Percentiles rank a stretch among this genome's conserved stretches.
Evolutionary conservation across 306 rosid genomes (phyloP).

Genomic region (Cucurbita ficifolia): DNA sequence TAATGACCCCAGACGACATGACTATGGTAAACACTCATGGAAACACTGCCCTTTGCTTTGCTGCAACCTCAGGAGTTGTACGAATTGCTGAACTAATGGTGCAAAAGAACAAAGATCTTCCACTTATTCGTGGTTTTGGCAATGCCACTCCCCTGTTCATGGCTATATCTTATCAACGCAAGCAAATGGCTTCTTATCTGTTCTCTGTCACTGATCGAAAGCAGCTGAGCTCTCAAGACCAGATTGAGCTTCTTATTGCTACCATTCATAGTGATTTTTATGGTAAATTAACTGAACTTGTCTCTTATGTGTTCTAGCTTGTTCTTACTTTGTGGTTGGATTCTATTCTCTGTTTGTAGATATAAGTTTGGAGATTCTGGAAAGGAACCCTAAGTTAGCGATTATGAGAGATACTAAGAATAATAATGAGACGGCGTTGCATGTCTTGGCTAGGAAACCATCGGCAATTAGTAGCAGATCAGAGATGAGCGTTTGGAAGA

Average conservation of each 20-base stretch:
- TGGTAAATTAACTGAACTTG: neutral
- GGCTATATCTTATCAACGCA: neutral
- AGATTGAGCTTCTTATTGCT: neutral
- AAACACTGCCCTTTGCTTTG: conserved; percentile 12
- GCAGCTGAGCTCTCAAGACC: neutral
- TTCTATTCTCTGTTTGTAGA: neutral
- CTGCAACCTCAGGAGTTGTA: conserved; percentile 2
- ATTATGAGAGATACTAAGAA: neutral
- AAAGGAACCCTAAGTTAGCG: neutral
- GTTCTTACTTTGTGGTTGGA: neutral
- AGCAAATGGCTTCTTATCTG: neutral
- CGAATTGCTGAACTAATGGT: conserved; percentile 2
- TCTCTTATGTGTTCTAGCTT: neutral
- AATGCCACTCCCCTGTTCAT: neutral
- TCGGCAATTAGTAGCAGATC: neutral
- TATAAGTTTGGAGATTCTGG: neutral
- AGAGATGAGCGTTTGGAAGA: conserved; percentile 4
- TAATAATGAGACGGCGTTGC: conserved; percentile 4
- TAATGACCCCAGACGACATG: neutral
- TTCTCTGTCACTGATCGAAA: neutral
- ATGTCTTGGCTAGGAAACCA: conserved; percentile 15
- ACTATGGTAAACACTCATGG: neutral
- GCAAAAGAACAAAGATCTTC: neutral
- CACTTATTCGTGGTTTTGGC: neutral
- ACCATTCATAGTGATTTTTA: neutral